Conservation (phyloP, 1,284 basidiomycete species). For the Lentinus polychrous region DNA sequence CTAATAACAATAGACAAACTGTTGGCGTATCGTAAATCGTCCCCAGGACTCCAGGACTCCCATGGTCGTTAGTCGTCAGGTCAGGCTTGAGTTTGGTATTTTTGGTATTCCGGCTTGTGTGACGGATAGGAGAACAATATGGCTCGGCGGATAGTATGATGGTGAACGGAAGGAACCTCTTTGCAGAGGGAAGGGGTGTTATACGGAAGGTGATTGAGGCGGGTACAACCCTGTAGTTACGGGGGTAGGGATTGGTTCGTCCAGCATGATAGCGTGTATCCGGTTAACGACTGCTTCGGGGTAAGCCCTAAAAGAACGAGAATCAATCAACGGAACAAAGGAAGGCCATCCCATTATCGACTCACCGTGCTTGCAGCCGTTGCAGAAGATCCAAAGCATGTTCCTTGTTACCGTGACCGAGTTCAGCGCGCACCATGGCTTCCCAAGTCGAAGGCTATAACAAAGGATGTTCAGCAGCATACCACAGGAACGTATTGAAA, state of each 20-base stretch:
- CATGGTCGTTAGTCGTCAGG: no score
- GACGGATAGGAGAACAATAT: no score
- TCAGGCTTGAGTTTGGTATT: no score
- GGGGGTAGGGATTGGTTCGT: slow-evolving; percentile 1
- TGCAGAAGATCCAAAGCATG: slow-evolving; percentile 68
- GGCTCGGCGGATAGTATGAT: no score
- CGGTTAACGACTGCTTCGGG: slow-evolving; percentile 42
- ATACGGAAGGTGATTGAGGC: no score
- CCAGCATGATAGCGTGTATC: slow-evolving; percentile 36
- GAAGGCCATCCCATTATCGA: slow-evolving; percentile 8
- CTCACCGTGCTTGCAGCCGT: slow-evolving; percentile 70
- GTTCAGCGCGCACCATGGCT: slow-evolving; percentile 90
- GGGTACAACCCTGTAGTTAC: no score
- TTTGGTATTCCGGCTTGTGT: no score
- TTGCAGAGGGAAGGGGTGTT: no score
- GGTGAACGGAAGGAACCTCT: no score
- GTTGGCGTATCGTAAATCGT: no score
- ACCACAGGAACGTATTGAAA: background rate
- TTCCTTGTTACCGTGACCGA: slow-evolving; percentile 70
- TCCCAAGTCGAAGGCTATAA: slow-evolving; percentile 83
- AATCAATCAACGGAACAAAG: slow-evolving; percentile 1
- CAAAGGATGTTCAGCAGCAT: slow-evolving; percentile 7
- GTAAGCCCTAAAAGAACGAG: slow-evolving; percentile 46
- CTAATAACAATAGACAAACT: no score
- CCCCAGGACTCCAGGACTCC: no score